phyloP scores from a whole-genome alignment of 768 basidiomycete species.

The Agaricus subrufescens region DNA sequence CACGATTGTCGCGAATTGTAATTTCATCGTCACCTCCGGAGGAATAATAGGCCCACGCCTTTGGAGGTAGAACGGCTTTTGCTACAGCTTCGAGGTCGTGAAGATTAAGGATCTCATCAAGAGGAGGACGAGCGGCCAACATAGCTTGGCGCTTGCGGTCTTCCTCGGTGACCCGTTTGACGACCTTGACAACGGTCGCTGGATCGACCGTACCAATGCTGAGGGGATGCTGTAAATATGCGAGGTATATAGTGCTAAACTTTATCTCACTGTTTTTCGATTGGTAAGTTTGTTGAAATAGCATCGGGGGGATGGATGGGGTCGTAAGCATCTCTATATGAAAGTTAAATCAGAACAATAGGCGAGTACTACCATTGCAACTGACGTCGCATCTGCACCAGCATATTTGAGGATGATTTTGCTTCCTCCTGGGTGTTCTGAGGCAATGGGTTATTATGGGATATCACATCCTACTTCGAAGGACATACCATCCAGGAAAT shows the following conservation, averaged over 20 bases:
- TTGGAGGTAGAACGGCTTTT: conserved; percentile 71
- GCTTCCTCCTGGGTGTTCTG: conserved; percentile 53
- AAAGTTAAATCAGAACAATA: background rate
- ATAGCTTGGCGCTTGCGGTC: conserved; percentile 68
- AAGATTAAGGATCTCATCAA: conserved; percentile 79
- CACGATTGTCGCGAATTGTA: conserved; percentile 83
- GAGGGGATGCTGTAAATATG: background rate
- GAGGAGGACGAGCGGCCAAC: conserved; percentile 59
- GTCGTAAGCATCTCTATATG: conserved; percentile 67
- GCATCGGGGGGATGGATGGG: conserved; percentile 86
- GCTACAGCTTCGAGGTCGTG: conserved; percentile 96
- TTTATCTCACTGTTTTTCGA: conserved; percentile 69
- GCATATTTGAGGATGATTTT: conserved; percentile 86
- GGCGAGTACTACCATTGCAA: conserved; percentile 1
- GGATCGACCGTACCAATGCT: conserved; percentile 72
- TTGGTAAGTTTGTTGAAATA: conserved; percentile 72
- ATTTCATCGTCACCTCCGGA: conserved; percentile 96
- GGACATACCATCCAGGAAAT: conserved; percentile 63
- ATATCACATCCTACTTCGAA: background rate
- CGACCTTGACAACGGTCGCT: conserved; percentile 57
- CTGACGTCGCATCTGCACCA: conserved; percentile 85
- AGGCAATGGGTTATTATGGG: background rate
- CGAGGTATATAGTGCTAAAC: background rate
- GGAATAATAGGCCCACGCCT: conserved; percentile 96
- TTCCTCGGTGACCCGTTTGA: conserved; percentile 59